These are phyloP conservation scores for Amaranthus tricolor DNA, from an alignment of 179 eudicot species.

Conservation along the genomic window DNA sequence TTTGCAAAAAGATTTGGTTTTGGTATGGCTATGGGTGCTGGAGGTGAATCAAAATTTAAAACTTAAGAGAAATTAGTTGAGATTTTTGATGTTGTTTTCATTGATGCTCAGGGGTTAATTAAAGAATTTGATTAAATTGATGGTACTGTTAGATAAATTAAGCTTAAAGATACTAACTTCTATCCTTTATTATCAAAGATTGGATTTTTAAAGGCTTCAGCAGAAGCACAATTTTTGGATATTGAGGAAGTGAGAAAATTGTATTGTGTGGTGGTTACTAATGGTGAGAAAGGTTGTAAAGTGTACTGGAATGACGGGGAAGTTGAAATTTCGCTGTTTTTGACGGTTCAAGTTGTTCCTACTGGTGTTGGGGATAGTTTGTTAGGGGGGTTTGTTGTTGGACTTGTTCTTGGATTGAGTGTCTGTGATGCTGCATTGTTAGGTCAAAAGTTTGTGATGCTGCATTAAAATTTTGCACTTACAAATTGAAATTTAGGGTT, in stretches of 20 bases:
- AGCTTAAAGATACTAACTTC: constrained; percentile 52
- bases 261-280: constrained; percentile 80
- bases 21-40: constrained; percentile 90
- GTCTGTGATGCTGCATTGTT: constrained; percentile 86
- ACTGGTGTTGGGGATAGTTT: constrained; percentile 97
- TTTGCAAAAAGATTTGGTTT: constrained; percentile 36
- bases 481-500: no score
- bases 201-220: constrained; percentile 80
- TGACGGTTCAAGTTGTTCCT: constrained; percentile 76
- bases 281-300: constrained; percentile 81
- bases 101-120: constrained; percentile 78
- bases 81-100: constrained; percentile 60
- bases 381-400: constrained; percentile 77
- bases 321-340: constrained; percentile 53
- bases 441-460: no score
- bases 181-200: constrained; percentile 45
- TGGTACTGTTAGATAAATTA: constrained; percentile 59
- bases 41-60: constrained; percentile 70
- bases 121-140: constrained; percentile 61
- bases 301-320: constrained; percentile 69
- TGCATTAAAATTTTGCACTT: no score
- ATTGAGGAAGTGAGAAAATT: constrained; percentile 66
- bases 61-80: constrained; percentile 59
- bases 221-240: constrained; percentile 67
- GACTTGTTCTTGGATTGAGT: constrained; percentile 60